Percentiles rank a stretch among this genome's conserved stretches.
Conservation (phyloP, 768 basidiomycete genomes). For the Gloeostereum incarnatum region DNA sequence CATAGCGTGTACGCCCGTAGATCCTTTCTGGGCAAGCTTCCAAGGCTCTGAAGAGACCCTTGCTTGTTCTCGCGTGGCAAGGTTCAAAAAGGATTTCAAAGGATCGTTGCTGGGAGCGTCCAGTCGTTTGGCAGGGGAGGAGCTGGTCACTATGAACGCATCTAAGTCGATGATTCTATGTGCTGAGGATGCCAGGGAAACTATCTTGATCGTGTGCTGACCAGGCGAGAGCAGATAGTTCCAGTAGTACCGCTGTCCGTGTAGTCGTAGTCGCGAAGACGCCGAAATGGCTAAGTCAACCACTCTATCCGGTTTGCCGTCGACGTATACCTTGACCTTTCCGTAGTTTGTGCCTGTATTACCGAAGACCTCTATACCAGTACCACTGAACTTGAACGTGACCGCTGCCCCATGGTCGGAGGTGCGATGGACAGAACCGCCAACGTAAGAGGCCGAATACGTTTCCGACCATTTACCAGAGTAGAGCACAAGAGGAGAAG, state of each 20-base stretch:
- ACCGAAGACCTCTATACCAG: slow-evolving; percentile 76
- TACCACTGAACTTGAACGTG: slow-evolving; percentile 58
- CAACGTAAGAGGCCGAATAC: slow-evolving; percentile 40
- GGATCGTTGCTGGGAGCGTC: not conserved
- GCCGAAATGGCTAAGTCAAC: slow-evolving; percentile 34
- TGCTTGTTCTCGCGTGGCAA: not conserved
- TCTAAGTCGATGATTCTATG: too few relatives aligned
- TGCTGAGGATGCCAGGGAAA: too few relatives aligned
- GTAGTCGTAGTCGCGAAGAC: slow-evolving; percentile 12
- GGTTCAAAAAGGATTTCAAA: too few relatives aligned
- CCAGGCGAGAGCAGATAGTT: slow-evolving; percentile 37
- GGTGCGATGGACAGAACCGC: slow-evolving; percentile 43
- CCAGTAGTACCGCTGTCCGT: slow-evolving; percentile 62
- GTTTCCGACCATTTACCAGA: slow-evolving; percentile 49
- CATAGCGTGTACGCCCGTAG: slow-evolving; percentile 75
- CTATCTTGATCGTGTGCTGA: slow-evolving; percentile 55
- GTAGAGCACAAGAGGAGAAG: slow-evolving; percentile 58
- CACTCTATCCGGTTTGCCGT: slow-evolving; percentile 33
- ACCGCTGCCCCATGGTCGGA: slow-evolving; percentile 36
- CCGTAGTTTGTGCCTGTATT: slow-evolving; percentile 46
- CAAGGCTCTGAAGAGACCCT: slow-evolving; percentile 26
- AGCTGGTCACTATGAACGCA: not conserved
- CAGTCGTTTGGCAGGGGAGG: not conserved
- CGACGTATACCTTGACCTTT: slow-evolving; percentile 44
- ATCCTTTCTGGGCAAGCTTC: slow-evolving; percentile 54